Evolutionary conservation across 805 yeast species (phyloP).

Genomic region (Candida rishiriensis): DNA sequence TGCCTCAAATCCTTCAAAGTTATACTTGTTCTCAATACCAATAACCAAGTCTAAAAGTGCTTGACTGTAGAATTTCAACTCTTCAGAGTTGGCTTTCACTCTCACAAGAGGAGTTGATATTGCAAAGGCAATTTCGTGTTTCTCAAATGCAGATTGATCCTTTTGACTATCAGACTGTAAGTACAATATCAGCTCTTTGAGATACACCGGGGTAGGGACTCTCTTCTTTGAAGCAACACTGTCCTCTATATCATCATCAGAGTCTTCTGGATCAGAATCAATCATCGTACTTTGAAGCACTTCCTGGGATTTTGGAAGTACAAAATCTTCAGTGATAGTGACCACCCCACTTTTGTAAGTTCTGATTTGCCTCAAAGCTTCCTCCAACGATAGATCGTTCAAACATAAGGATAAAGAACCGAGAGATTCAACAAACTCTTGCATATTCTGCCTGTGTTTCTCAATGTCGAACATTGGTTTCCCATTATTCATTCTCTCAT

Average conservation of each 20-base stretch:
- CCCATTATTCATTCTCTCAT: slow-evolving; percentile 29
- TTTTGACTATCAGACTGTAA: slow-evolving; percentile 41
- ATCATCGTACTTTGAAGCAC: slow-evolving; percentile 3
- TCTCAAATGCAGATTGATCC: slow-evolving; percentile 44
- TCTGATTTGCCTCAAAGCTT: slow-evolving; percentile 6
- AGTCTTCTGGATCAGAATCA: slow-evolving; percentile 35
- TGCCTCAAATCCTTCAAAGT: slow-evolving; percentile 58
- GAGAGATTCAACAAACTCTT: slow-evolving; percentile 4
- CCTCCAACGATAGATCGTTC: slow-evolving; percentile 1
- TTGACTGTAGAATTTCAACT: slow-evolving; percentile 53
- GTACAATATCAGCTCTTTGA: slow-evolving; percentile 65
- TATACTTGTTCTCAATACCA: slow-evolving; percentile 52
- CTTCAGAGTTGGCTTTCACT: slow-evolving; percentile 61
- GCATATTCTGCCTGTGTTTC: slow-evolving; percentile 19
- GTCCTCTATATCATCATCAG: slow-evolving; percentile 43
- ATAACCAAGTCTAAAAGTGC: slow-evolving; percentile 48
- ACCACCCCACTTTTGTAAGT: neutral
- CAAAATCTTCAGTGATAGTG: neutral
- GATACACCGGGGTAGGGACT: slow-evolving; percentile 54
- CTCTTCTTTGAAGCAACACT: slow-evolving; percentile 39
- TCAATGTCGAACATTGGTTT: slow-evolving; percentile 28
- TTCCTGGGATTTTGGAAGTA: neutral
- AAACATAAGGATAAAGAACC: neutral
- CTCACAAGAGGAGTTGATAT: slow-evolving; percentile 57
- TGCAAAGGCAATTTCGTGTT: slow-evolving; percentile 44